Conservation (phyloP, 441 rosid species). For the Corymbia citriodora region DNA sequence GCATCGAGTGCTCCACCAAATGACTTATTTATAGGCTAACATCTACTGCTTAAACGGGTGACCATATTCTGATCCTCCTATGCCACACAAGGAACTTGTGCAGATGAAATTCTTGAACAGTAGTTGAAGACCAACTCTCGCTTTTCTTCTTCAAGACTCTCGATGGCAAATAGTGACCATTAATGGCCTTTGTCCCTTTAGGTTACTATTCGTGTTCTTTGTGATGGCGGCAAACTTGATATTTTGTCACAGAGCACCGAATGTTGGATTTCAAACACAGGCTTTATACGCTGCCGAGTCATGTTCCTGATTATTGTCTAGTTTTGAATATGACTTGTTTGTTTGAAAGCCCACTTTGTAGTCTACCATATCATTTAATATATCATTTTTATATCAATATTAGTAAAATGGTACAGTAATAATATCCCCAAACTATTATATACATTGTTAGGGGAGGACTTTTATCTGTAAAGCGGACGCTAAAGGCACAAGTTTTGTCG, state of each 20-base stretch:
- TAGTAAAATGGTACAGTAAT: background rate
- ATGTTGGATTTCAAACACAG: background rate
- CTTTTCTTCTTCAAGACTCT: background rate
- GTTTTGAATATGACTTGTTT: background rate
- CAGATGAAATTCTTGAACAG: background rate
- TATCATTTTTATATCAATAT: background rate
- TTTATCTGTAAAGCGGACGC: background rate
- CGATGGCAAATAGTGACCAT: background rate
- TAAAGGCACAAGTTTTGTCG: background rate
- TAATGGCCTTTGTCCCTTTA: background rate
- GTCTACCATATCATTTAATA: background rate
- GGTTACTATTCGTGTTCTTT: background rate
- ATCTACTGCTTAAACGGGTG: background rate
- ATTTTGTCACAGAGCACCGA: background rate
- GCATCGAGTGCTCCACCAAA: background rate
- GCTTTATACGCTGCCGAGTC: background rate
- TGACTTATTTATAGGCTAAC: background rate
- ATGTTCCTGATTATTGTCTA: background rate
- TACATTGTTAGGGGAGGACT: background rate
- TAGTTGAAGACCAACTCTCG: background rate
- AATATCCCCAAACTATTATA: background rate
- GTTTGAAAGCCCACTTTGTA: background rate
- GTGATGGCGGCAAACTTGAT: background rate
- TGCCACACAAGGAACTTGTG: background rate
- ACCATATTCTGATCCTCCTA: background rate